Percentiles rank a stretch among this genome's conserved stretches.
Conservation (phyloP, 139 green algal genomes). For the Haematococcus sp. region DNA sequence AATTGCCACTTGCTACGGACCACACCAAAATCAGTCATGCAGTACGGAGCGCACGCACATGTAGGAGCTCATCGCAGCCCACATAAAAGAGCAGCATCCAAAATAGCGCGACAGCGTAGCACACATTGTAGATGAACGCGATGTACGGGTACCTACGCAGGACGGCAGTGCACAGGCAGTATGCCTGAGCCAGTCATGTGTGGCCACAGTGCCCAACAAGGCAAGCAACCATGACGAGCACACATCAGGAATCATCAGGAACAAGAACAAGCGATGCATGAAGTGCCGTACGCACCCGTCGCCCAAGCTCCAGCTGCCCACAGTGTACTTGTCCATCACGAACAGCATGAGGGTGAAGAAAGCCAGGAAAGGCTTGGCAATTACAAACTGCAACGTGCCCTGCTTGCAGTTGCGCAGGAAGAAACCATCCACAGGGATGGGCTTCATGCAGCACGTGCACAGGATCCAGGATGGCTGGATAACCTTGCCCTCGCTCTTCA, state of each 20-base stretch:
- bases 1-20: no score
- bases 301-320: constrained; percentile 73
- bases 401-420: constrained; percentile 87
- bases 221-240: not conserved
- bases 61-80: constrained; percentile 87
- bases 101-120: constrained; percentile 91
- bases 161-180: not conserved
- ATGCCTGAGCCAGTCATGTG: not conserved
- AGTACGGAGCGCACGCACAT: no score
- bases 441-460: constrained; percentile 88
- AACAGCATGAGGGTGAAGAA: constrained; percentile 80
- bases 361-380: constrained; percentile 91
- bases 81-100: constrained; percentile 94
- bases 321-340: constrained; percentile 68
- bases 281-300: no score
- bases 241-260: no score
- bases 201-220: not conserved
- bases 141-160: constrained; percentile 76
- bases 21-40: no score
- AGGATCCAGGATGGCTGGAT: constrained; percentile 76
- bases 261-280: no score
- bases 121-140: constrained; percentile 92
- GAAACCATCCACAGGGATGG: constrained; percentile 78
- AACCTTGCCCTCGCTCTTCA: constrained; percentile 78
- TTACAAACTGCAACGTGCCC: constrained; percentile 92